Conservation (phyloP, 2,329 filamentous ascomycete genomes). For the Orbilia blumenaviensis region DNA sequence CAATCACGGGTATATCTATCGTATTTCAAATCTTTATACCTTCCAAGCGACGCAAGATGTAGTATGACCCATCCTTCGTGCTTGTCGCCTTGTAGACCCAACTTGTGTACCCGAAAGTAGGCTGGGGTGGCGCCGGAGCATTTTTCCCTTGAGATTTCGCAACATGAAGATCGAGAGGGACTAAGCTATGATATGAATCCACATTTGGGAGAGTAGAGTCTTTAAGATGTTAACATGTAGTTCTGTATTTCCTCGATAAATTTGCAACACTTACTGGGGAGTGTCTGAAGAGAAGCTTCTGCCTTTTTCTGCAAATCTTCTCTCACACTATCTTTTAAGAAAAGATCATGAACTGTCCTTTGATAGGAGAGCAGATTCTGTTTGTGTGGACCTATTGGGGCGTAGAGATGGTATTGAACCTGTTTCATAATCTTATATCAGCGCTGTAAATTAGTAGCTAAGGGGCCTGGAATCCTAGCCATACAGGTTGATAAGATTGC, state of each 20-base stretch:
- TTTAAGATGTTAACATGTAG: slow-evolving; percentile 57
- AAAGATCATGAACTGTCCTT: slow-evolving; percentile 86
- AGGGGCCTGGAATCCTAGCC: slow-evolving; percentile 49
- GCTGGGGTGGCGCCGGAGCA: slow-evolving; percentile 70
- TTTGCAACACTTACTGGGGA: slow-evolving; percentile 70
- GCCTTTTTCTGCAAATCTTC: slow-evolving; percentile 90
- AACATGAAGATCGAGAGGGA: slow-evolving; percentile 76
- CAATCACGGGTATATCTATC: not conserved
- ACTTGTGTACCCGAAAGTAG: slow-evolving; percentile 84
- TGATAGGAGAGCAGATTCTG: slow-evolving; percentile 87
- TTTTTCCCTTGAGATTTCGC: slow-evolving; percentile 45
- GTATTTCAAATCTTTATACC: too few species aligned
- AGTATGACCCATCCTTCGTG: slow-evolving; percentile 86
- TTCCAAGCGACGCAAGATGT: slow-evolving; percentile 85
- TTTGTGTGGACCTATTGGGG: slow-evolving; percentile 81
- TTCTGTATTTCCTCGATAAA: slow-evolving; percentile 29
- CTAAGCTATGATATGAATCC: slow-evolving; percentile 90
- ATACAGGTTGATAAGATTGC: slow-evolving; percentile 70
- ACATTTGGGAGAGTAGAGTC: slow-evolving; percentile 78
- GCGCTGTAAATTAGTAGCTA: not conserved
- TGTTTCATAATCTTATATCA: slow-evolving; percentile 58
- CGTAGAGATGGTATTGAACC: slow-evolving; percentile 93
- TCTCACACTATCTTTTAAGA: slow-evolving; percentile 83
- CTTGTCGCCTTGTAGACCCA: slow-evolving; percentile 97
- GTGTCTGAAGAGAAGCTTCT: slow-evolving; percentile 82